Evolutionary conservation across 305 asterid genomes (phyloP), one percentile per base, ranked within the genome.

Genomic region (Solanum chacoense): DNA sequence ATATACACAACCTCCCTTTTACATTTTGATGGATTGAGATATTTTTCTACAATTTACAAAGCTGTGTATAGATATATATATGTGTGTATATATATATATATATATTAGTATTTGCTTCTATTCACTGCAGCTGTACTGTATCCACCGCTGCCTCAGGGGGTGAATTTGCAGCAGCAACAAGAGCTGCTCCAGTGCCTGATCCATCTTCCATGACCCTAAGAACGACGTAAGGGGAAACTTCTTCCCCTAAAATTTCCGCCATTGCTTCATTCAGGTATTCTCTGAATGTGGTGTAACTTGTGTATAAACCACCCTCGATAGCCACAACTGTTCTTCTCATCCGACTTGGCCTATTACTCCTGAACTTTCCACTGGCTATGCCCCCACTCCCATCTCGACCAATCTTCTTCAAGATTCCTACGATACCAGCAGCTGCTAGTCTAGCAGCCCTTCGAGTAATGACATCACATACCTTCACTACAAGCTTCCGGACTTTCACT

Each of bases 161-260:
- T 31, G 98, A 91, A 91, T 94, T 94, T 72, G 96, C 92, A 13
- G 98, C 98, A 71, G 98, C 99, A 24, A 96, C 91, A 76, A 96
- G 94, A n/a, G 98, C 97, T 18, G 98, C 99, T 8, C 99, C 99
- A 2, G 94, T 93, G 81, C 99, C 97, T 9, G 98, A 94, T 36
- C 99, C 99, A 74, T 95, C 99, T 37, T 94, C 95, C 18, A 89
- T 94, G 79, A 89, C 94, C 90, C 89, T 93, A 36, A 96, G 92
- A 31, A 94, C 75, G 36, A 96, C 94, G 36, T 93, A 74, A 11
- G 96, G 90, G 8, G 97, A 94, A 31, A 93, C 89, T 34, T 94
- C 95, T 29, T 95, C 98, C 8, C 99, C 98, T 63, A 96, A 75
- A 87, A 96, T 95, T 77, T 95, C 90, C 22, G 84, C 89, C 91